phyloP scores from a whole-genome alignment of 2,329 filamentous ascomycete genomes.

The Sarocladium kiliense region DNA sequence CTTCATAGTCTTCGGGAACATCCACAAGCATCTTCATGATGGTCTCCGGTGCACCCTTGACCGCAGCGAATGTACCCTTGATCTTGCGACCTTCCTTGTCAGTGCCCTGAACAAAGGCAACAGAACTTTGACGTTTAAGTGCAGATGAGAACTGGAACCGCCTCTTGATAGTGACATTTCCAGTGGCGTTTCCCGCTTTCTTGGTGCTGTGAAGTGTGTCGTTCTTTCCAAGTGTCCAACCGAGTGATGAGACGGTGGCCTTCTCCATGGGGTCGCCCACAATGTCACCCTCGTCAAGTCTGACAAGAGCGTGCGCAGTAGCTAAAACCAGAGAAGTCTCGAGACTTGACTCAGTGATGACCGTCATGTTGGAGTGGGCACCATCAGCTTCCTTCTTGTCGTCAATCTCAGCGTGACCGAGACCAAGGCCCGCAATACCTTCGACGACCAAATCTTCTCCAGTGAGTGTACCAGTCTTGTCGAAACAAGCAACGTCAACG shows the following conservation, averaged over 20 bases:
- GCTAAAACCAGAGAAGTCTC: slow-evolving; percentile 91
- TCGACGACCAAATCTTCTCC: slow-evolving; percentile 96
- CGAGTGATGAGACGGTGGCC: slow-evolving; percentile 81
- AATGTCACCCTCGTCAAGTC: slow-evolving; percentile 92
- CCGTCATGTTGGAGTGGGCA: slow-evolving; percentile 72
- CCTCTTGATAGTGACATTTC: slow-evolving; percentile 88
- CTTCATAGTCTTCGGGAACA: slow-evolving; percentile 84
- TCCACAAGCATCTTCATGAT: slow-evolving; percentile 88
- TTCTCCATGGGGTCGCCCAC: slow-evolving; percentile 99
- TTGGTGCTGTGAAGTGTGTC: slow-evolving; percentile 67
- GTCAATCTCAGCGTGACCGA: slow-evolving; percentile 62
- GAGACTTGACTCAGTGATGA: slow-evolving; percentile 64
- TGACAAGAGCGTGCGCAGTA: slow-evolving; percentile 91
- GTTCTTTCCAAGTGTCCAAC: slow-evolving; percentile 88
- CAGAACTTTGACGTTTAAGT: slow-evolving; percentile 90
- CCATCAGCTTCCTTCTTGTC: slow-evolving; percentile 68
- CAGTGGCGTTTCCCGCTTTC: slow-evolving; percentile 36
- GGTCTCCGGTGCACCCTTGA: slow-evolving; percentile 96
- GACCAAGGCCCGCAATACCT: slow-evolving; percentile 82
- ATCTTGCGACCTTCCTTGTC: slow-evolving; percentile 72
- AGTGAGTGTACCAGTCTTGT: slow-evolving; percentile 96
- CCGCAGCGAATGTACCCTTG: slow-evolving; percentile 84
- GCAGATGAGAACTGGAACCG: slow-evolving; percentile 98
- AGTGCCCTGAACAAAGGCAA: slow-evolving; percentile 73
- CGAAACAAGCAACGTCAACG: slow-evolving; percentile 94